A percentile compares a stretch with the other conserved stretches of the same genome.
These are phyloP conservation scores for Mortierella sp. DNA, from an alignment of 371 early-diverging fungal genomes.

Conservation along the genomic window DNA sequence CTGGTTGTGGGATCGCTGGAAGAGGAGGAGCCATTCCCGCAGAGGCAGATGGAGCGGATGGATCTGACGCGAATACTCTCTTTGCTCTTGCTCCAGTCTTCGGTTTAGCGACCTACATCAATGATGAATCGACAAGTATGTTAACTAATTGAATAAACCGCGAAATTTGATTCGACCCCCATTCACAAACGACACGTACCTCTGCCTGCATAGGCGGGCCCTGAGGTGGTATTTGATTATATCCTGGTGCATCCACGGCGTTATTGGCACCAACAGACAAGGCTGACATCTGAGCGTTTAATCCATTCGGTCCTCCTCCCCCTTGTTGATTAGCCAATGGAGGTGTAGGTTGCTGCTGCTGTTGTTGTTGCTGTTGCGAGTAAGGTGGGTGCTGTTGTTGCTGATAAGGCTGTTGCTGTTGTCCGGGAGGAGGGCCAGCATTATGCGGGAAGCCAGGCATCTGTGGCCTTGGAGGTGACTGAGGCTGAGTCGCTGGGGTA, in stretches of 20 bases:
- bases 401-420: not conserved
- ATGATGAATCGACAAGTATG: not conserved
- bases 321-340: not conserved
- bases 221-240: not conserved
- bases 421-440: not conserved
- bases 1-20: not conserved
- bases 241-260: not conserved
- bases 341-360: constrained; percentile 1
- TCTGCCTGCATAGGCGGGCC: constrained; percentile 1
- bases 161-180: not conserved
- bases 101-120: not conserved
- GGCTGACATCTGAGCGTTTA: constrained; percentile 10
- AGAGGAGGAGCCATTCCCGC: not conserved
- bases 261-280: constrained; percentile 8
- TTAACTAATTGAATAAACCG: not conserved
- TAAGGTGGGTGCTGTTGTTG: not conserved
- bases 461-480: constrained; percentile 8
- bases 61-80: constrained; percentile 19
- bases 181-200: not conserved
- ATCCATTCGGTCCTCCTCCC: constrained; percentile 4
- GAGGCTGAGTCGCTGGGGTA: not conserved
- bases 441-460: not conserved
- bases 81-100: constrained; percentile 21
- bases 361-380: constrained; percentile 12
- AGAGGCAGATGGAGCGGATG: not conserved